A percentile compares a stretch with the other conserved stretches of the same genome.
phyloP scores from a whole-genome alignment of 345 rosid species.

The Populus tremula region DNA sequence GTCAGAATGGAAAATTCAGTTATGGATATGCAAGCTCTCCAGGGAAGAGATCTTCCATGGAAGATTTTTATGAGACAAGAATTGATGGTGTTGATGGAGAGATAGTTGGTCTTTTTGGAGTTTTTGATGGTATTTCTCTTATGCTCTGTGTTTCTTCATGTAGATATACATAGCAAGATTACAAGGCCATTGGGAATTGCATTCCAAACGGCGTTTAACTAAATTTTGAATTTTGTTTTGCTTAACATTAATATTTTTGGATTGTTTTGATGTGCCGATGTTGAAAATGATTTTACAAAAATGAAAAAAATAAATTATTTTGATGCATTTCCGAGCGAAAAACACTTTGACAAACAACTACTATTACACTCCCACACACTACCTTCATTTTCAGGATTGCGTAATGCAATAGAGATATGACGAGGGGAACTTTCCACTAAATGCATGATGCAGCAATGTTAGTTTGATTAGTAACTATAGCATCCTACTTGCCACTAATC shows the following conservation, averaged over 20 bases:
- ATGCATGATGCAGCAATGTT: not conserved
- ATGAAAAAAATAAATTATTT: too few relatives aligned
- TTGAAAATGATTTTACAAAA: too few relatives aligned
- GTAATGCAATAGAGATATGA: not conserved
- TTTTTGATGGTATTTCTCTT: slow-evolving; percentile 79
- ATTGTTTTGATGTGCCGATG: too few relatives aligned
- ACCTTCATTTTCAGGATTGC: not conserved
- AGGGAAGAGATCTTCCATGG: slow-evolving; percentile 97
- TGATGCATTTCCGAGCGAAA: too few relatives aligned
- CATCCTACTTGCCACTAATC: not conserved
- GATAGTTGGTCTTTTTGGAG: slow-evolving; percentile 97
- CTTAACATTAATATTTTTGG: too few relatives aligned
- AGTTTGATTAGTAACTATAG: not conserved
- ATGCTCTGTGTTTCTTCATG: not conserved
- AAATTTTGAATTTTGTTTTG: too few relatives aligned
- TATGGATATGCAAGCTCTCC: slow-evolving; percentile 98
- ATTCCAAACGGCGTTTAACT: too few relatives aligned
- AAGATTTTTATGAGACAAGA: slow-evolving; percentile 94
- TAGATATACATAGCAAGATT: not conserved
- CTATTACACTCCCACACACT: too few relatives aligned
- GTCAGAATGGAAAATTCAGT: slow-evolving; percentile 93
- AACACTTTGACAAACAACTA: too few relatives aligned
- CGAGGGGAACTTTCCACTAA: not conserved
- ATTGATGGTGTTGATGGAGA: slow-evolving; percentile 89
- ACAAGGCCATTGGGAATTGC: too few relatives aligned